phyloP scores from a whole-genome alignment of 331 rosid species.

The Arachis monticola region DNA sequence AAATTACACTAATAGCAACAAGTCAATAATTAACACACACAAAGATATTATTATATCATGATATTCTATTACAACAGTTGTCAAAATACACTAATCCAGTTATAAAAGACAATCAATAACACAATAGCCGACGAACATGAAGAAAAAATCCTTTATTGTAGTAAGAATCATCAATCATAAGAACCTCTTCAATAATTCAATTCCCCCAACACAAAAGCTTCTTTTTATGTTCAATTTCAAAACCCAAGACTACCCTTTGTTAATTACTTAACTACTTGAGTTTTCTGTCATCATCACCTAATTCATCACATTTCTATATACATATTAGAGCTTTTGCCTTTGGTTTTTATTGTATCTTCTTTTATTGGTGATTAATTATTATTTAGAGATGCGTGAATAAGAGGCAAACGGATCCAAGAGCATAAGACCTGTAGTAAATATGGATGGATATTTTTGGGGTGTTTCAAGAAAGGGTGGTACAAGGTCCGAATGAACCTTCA shows the following conservation, averaged over 20 bases:
- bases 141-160: too few species aligned
- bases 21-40: not conserved
- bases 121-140: not conserved
- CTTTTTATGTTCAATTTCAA: too few species aligned
- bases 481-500: too few species aligned
- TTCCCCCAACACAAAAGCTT: not conserved
- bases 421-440: not conserved
- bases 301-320: not conserved
- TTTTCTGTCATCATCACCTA: not conserved
- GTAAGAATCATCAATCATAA: too few species aligned
- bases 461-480: too few species aligned
- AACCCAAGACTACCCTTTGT: not conserved
- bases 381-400: not conserved
- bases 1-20: not conserved
- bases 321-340: too few species aligned
- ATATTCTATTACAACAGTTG: not conserved
- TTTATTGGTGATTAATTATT: not conserved
- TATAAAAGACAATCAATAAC: not conserved
- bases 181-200: too few species aligned
- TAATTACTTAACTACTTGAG: not conserved
- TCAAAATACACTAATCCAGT: not conserved
- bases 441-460: constrained; percentile 25
- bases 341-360: too few species aligned
- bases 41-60: not conserved
- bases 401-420: not conserved